Evolutionary conservation across 202 grass and related monocot species (phyloP), one percentile per base, ranked within the genome.

Genomic region (Carex arenaria): DNA sequence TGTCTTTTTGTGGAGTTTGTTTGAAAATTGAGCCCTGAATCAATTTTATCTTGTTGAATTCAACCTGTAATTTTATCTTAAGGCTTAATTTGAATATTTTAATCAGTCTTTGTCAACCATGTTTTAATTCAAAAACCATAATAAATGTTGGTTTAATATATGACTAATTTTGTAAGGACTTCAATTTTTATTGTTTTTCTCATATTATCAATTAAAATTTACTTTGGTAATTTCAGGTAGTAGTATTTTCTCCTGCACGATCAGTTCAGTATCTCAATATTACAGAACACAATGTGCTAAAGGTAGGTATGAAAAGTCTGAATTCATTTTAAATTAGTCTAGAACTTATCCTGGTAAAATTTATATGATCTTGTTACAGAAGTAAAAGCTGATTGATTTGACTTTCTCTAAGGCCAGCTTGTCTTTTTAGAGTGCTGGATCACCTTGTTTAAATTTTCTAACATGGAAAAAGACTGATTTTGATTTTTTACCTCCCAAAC

Each of bases 261-360:
- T 83, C 67, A 20, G 10, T 81, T 3, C 89, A 85, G 13, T 91
- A 91, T 89, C 86, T 98, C 32, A 94, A 93, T 67, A 22, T 94
- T 13, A 93, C 90, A 12, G 52, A 91, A 77, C 80, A 77, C 61
- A 97, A 92, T 82, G 55, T 95, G 60, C 22, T 84, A 14, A 90
- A 90, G 91, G 95, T 98, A 85, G 52, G 26, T 7, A 38, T 82
- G 26, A 38, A 32, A 62, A 80, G 0, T n/a, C 13, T 60, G 32
- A 6, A 6, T 78, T 78, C 22, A 14, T 49, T 72, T 69, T 17
- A 69, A 19, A 69, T 69, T 67, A 18, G 67, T 70, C 7, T 42
- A 70, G 2, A 17, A 43, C 13, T 66, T 66, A 31, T 66, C 30
- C 64, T 66, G 5, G 13, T 66, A 66, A 28, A 63, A 20, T 45